Conservation (phyloP, 2,329 filamentous ascomycete genomes). For the Hymenoscyphus fructigenus region DNA sequence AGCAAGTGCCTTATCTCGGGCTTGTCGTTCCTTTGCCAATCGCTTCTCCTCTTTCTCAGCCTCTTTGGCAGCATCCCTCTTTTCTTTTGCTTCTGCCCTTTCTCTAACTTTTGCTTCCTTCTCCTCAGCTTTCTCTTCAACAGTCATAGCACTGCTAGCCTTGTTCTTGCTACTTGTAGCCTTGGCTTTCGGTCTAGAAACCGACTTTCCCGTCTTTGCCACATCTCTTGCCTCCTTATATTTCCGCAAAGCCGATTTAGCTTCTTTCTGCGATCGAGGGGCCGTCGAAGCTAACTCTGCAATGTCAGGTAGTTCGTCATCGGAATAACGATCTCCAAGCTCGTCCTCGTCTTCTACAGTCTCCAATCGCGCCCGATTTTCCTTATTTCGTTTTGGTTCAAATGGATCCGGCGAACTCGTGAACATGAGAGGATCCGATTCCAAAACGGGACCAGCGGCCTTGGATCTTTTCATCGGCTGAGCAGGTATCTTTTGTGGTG, state of each 20-base stretch:
- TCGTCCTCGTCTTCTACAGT: neutral
- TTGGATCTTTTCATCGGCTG: conserved; percentile 27
- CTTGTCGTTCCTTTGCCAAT: conserved; percentile 59
- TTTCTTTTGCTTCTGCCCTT: conserved; percentile 25
- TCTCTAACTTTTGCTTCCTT: conserved; percentile 16
- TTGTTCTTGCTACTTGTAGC: neutral
- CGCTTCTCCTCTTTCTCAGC: conserved; percentile 54
- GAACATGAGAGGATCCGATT: conserved; percentile 22
- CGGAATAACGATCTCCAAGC: neutral
- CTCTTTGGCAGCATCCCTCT: conserved; percentile 28
- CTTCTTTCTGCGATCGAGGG: neutral
- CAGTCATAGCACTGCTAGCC: neutral
- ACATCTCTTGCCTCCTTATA: neutral
- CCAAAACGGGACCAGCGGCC: conserved; percentile 24
- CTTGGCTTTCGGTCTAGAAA: neutral
- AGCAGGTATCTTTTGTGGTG: neutral
- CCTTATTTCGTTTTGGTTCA: conserved; percentile 8
- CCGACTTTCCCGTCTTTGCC: conserved; percentile 6
- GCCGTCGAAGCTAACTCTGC: neutral
- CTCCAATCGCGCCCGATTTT: conserved; percentile 3
- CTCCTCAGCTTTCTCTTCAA: conserved; percentile 3
- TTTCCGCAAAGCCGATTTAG: conserved; percentile 16
- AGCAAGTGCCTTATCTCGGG: conserved; percentile 60
- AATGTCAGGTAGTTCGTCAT: conserved; percentile 8
- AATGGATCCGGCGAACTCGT: conserved; percentile 24